A percentile compares a stretch with the other conserved stretches of the same genome.
Evolutionary conservation across 306 rosid genomes (phyloP).

Genomic region (Pachyrhizus erosus): DNA sequence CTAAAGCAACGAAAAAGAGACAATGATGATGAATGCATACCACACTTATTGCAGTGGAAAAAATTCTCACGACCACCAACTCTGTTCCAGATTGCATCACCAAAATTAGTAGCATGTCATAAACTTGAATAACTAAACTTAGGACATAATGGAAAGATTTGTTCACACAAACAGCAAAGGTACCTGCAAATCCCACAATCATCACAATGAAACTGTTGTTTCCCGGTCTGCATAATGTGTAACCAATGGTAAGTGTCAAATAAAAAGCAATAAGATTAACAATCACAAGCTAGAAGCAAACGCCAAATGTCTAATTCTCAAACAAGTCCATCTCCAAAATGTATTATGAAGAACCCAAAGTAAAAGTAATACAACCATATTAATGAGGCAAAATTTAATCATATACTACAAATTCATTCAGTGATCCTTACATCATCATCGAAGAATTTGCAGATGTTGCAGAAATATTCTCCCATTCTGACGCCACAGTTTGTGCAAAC

Average conservation of each 20-base stretch:
- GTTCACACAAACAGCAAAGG: constrained; percentile 26
- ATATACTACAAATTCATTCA: constrained; percentile 24
- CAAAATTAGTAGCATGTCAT: constrained; percentile 36
- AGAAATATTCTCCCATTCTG: constrained; percentile 94
- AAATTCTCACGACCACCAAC: constrained; percentile 84
- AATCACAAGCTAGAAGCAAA: constrained; percentile 20
- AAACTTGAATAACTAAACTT: constrained; percentile 26
- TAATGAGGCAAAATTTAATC: constrained; percentile 23
- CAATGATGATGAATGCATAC: constrained; percentile 57
- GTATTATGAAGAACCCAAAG: neutral
- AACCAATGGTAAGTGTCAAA: constrained; percentile 35
- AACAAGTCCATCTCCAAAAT: constrained; percentile 18
- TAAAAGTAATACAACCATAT: constrained; percentile 22
- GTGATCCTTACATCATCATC: constrained; percentile 81
- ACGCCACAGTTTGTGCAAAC: constrained; percentile 94
- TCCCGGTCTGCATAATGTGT: constrained; percentile 61
- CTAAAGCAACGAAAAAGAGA: neutral
- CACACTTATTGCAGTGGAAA: constrained; percentile 94
- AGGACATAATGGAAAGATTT: constrained; percentile 4
- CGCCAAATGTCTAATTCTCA: constrained; percentile 23
- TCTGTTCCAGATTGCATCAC: constrained; percentile 60
- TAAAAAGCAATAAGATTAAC: constrained; percentile 18
- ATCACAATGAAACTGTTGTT: constrained; percentile 85
- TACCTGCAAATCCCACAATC: constrained; percentile 99
- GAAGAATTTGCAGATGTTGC: constrained; percentile 84